phyloP scores from a whole-genome alignment of 2,329 filamentous ascomycete species.

The Ophiosphaerella korrae region DNA sequence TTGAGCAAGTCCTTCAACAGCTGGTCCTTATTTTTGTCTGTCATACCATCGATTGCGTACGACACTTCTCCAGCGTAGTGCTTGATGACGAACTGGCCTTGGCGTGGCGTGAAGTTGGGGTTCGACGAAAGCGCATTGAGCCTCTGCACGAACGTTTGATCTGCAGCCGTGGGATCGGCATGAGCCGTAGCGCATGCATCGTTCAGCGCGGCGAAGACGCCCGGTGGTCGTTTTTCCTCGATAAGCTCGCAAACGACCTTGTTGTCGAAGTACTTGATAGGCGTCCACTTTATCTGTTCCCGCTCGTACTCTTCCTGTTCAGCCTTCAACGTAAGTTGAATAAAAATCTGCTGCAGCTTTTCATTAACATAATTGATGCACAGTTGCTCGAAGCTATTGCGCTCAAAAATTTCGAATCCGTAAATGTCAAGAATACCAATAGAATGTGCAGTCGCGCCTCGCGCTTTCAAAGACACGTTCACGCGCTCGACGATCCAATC shows the following conservation, averaged over 20 bases:
- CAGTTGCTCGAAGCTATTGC: slow-evolving; percentile 97
- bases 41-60: slow-evolving; percentile 95
- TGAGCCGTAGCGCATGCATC: slow-evolving; percentile 98
- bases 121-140: slow-evolving; percentile 87
- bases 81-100: slow-evolving; percentile 97
- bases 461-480: slow-evolving; percentile 83
- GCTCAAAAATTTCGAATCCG: slow-evolving; percentile 97
- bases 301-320: slow-evolving; percentile 97
- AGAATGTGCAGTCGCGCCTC: slow-evolving; percentile 75
- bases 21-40: slow-evolving; percentile 99
- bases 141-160: slow-evolving; percentile 93
- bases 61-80: slow-evolving; percentile 97
- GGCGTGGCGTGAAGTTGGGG: slow-evolving; percentile 85
- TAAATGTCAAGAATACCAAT: slow-evolving; percentile 99
- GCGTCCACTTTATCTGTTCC: slow-evolving; percentile 98
- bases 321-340: slow-evolving; percentile 92
- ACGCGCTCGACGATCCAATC: slow-evolving; percentile 97
- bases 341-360: slow-evolving; percentile 98
- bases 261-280: slow-evolving; percentile 99
- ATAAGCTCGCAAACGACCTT: slow-evolving; percentile 98
- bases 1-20: slow-evolving; percentile 91
- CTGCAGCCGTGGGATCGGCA: slow-evolving; percentile 90
- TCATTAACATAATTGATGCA: slow-evolving; percentile 99
- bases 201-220: slow-evolving; percentile 94
- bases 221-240: slow-evolving; percentile 85